These are phyloP conservation scores for Bruguiera hainesii DNA, from an alignment of 441 rosid species.

Conservation along the genomic window DNA sequence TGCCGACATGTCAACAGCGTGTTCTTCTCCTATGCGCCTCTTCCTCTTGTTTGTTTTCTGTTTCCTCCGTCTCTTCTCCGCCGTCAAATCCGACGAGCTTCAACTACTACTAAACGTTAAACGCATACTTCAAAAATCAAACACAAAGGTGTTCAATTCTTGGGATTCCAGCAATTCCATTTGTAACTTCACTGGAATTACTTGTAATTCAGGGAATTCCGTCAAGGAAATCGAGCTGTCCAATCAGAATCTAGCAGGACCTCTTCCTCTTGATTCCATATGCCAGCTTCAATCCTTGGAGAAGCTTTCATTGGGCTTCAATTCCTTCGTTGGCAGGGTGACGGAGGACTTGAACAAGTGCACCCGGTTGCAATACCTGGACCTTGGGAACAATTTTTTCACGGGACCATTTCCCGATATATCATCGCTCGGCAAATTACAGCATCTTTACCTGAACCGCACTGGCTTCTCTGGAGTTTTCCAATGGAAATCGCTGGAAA, in stretches of 20 bases:
- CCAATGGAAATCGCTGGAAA: constrained; percentile 65
- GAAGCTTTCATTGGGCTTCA: constrained; percentile 67
- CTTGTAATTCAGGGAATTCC: constrained; percentile 38
- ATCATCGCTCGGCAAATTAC: constrained; percentile 46
- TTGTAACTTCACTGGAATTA: constrained; percentile 63
- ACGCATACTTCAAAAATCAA: constrained; percentile 35
- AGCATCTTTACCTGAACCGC: constrained; percentile 48
- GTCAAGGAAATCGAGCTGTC: constrained; percentile 79
- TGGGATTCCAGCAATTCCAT: constrained; percentile 39
- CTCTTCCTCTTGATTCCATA: constrained; percentile 53
- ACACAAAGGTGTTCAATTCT: constrained; percentile 37
- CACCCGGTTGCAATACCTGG: constrained; percentile 55
- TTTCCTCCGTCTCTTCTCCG: constrained; percentile 26
- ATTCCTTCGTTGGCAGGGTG: constrained; percentile 48
- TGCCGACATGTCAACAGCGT: constrained; percentile 24
- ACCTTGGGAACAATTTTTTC: constrained; percentile 73
- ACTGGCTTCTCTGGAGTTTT: constrained; percentile 63
- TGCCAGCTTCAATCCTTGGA: constrained; percentile 57
- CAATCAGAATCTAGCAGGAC: constrained; percentile 35
- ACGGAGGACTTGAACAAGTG: constrained; percentile 44
- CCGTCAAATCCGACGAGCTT: constrained; percentile 48
- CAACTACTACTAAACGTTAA: constrained; percentile 47
- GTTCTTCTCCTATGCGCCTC: constrained; percentile 7
- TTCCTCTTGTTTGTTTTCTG: constrained; percentile 27
- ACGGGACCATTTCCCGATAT: constrained; percentile 62